Evolutionary conservation across 192 early-diverging fungal species (phyloP).

Genomic region (Coemansia sp.): DNA sequence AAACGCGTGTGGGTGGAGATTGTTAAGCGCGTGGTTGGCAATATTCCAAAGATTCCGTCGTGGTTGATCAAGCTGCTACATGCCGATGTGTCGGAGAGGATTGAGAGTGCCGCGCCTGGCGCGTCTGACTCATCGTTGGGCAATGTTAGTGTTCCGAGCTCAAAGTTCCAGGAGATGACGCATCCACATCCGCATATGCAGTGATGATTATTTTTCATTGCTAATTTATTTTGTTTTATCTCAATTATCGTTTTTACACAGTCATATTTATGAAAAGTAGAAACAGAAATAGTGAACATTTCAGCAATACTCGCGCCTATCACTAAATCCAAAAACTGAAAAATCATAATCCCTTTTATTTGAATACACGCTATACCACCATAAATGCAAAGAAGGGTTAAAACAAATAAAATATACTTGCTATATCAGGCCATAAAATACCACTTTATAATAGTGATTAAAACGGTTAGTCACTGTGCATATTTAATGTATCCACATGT

Average conservation of each 20-base stretch:
- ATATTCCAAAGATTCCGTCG: slow-evolving; percentile 51
- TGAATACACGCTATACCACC: too few relatives aligned
- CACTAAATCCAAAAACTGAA: too few relatives aligned
- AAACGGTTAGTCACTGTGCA: too few relatives aligned
- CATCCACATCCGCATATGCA: slow-evolving; percentile 28
- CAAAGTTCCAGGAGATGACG: slow-evolving; percentile 31
- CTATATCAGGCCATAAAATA: too few relatives aligned
- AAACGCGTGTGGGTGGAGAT: slow-evolving; percentile 55
- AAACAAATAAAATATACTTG: too few relatives aligned
- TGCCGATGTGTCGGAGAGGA: slow-evolving; percentile 45
- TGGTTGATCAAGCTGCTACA: slow-evolving; percentile 56
- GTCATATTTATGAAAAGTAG: too few relatives aligned
- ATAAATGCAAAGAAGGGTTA: too few relatives aligned
- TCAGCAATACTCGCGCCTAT: too few relatives aligned
- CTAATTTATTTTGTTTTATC: slow-evolving; percentile 1
- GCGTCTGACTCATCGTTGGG: slow-evolving; percentile 35
- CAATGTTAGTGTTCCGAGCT: slow-evolving; percentile 29
- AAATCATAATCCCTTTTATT: too few relatives aligned
- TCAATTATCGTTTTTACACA: not conserved
- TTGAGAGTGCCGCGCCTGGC: slow-evolving; percentile 14
- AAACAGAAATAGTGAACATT: too few relatives aligned
- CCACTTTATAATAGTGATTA: too few relatives aligned
- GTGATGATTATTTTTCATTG: not conserved
- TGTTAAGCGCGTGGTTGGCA: slow-evolving; percentile 36
- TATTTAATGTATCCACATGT: too few relatives aligned